A percentile compares a stretch with the other conserved stretches of the same genome.
phyloP scores from a whole-genome alignment of 495 filamentous ascomycete species.

The Lophiostoma macrostomum region DNA sequence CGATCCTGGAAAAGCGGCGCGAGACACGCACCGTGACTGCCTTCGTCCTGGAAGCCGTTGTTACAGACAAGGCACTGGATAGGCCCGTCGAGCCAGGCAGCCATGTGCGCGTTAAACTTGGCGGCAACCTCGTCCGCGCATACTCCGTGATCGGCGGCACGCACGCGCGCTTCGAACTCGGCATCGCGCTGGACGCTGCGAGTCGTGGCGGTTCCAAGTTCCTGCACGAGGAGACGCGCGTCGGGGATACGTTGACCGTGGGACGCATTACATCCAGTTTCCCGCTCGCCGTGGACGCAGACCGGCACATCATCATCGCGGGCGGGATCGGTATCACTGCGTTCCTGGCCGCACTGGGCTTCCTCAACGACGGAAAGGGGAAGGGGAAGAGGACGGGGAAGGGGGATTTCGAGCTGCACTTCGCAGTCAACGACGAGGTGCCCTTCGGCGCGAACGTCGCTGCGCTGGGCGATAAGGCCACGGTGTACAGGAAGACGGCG shows the following conservation, averaged over 20 bases:
- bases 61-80: neutral
- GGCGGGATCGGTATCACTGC: conserved; percentile 34
- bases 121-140: conserved; percentile 29
- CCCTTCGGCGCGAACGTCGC: conserved; percentile 30
- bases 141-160: conserved; percentile 31
- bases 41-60: conserved; percentile 22
- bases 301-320: conserved; percentile 31
- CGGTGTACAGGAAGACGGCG: conserved; percentile 47
- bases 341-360: conserved; percentile 25
- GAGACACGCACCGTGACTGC: conserved; percentile 20
- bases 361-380: too few relatives aligned
- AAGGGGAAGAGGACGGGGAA: too few relatives aligned
- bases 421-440: conserved; percentile 22
- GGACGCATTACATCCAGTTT: conserved; percentile 20
- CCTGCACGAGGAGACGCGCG: conserved; percentile 16
- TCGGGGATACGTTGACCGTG: conserved; percentile 18
- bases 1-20: conserved; percentile 23
- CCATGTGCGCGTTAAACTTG: conserved; percentile 30
- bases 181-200: conserved; percentile 19
- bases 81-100: conserved; percentile 24
- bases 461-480: conserved; percentile 36
- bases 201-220: conserved; percentile 29
- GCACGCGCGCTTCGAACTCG: conserved; percentile 21
- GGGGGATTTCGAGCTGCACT: conserved; percentile 43
- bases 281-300: conserved; percentile 21